phyloP scores from a whole-genome alignment of 2,329 filamentous ascomycete genomes.

The Gaeumannomyces tritici region DNA sequence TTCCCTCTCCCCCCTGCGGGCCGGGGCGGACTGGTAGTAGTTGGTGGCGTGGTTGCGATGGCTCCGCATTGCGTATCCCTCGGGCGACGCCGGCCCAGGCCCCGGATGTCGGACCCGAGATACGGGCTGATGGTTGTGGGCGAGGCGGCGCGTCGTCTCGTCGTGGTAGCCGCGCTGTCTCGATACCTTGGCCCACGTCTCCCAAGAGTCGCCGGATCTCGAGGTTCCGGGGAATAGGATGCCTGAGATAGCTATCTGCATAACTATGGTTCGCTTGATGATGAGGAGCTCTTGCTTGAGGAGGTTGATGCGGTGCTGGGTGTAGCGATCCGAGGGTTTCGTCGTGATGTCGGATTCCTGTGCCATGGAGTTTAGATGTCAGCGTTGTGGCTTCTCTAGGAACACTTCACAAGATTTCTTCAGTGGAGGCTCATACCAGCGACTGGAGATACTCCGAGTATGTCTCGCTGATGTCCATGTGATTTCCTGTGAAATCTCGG shows the following conservation, averaged over 20 bases:
- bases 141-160: background rate
- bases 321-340: conserved; percentile 28
- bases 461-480: conserved; percentile 27
- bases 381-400: background rate
- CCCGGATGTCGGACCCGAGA: background rate
- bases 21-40: background rate
- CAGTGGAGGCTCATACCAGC: conserved; percentile 21
- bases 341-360: conserved; percentile 30
- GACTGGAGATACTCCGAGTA: conserved; percentile 31
- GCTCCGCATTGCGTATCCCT: background rate
- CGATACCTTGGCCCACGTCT: background rate
- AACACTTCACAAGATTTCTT: background rate
- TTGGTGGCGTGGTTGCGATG: background rate
- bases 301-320: conserved; percentile 29
- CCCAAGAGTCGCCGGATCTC: background rate
- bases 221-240: conserved; percentile 10
- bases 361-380: background rate
- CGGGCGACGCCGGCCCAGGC: background rate
- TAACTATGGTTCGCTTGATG: conserved; percentile 23
- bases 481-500: conserved; percentile 25
- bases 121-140: background rate
- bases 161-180: background rate
- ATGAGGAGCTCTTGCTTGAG: conserved; percentile 26
- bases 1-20: background rate
- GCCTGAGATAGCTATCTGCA: conserved; percentile 21